These are phyloP conservation scores for Linum usitatissimum DNA, from an alignment of 345 rosid species.

Conservation along the genomic window DNA sequence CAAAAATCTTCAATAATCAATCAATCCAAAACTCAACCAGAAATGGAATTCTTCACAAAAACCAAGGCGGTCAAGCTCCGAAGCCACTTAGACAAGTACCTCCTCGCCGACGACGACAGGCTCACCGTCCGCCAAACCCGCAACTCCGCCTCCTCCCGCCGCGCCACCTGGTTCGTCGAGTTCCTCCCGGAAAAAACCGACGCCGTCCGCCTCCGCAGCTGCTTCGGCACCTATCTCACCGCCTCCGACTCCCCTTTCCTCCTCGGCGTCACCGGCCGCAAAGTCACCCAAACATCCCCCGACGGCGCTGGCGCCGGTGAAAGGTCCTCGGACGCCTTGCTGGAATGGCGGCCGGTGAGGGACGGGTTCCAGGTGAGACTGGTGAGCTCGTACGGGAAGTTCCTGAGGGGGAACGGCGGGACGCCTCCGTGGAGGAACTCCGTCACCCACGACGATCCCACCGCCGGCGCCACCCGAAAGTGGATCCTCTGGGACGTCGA, in stretches of 20 bases:
- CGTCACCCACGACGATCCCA: constrained; percentile 40
- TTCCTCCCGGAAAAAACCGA: constrained; percentile 31
- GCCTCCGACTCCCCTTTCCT: constrained; percentile 69
- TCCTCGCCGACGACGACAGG: constrained; percentile 63
- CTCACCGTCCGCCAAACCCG: constrained; percentile 65
- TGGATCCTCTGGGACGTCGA: constrained; percentile 35
- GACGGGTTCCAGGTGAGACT: constrained; percentile 45
- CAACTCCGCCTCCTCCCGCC: constrained; percentile 30
- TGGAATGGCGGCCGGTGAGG: constrained; percentile 69
- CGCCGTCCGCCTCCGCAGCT: constrained; percentile 41
- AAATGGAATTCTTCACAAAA: constrained; percentile 66
- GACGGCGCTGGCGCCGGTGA: constrained; percentile 20
- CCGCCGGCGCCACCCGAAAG: constrained; percentile 22
- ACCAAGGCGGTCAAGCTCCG: constrained; percentile 56
- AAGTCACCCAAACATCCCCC: constrained; percentile 29
- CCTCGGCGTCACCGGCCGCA: constrained; percentile 81
- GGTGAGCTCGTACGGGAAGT: constrained; percentile 32
- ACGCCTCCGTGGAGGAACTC: constrained; percentile 46
- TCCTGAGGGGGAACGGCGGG: constrained; percentile 40
- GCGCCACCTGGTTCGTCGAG: constrained; percentile 69
- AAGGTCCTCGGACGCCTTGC: constrained; percentile 36
- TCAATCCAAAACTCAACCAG: neutral
- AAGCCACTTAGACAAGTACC: constrained; percentile 75
- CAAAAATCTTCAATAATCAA: neutral
- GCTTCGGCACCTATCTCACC: constrained; percentile 55